phyloP scores from a whole-genome alignment of 495 filamentous ascomycete genomes.

The Annulohypoxylon stygium region DNA sequence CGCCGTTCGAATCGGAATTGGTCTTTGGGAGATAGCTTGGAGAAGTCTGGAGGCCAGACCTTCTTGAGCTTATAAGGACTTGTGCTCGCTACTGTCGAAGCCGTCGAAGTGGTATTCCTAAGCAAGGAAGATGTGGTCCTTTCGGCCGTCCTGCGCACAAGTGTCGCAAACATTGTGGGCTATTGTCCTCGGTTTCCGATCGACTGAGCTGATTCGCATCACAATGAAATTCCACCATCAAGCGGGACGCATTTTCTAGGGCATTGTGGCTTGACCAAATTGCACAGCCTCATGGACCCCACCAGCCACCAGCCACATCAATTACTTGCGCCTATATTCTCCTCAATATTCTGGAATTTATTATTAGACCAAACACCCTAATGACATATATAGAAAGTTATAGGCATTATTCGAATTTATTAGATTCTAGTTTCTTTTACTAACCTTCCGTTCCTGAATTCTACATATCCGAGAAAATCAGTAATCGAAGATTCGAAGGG shows the following conservation, averaged over 20 bases:
- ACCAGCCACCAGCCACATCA: slow-evolving; percentile 9
- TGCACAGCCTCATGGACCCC: slow-evolving; percentile 13
- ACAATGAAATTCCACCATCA: slow-evolving; percentile 22
- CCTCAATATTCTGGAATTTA: not conserved
- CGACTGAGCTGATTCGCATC: slow-evolving; percentile 9
- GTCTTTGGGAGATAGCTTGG: slow-evolving; percentile 80
- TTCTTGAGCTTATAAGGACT: slow-evolving; percentile 84
- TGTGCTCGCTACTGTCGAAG: slow-evolving; percentile 17
- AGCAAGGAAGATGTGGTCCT: slow-evolving; percentile 24
- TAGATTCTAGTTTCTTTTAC: no score
- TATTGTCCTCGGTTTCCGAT: slow-evolving; percentile 5
- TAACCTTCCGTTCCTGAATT: no score
- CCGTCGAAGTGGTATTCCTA: slow-evolving; percentile 29
- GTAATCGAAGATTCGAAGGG: no score
- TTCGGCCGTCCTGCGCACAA: slow-evolving; percentile 56
- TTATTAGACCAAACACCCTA: no score
- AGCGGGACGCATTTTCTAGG: slow-evolving; percentile 12
- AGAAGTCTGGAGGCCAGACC: slow-evolving; percentile 93
- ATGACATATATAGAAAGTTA: no score
- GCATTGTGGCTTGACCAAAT: slow-evolving; percentile 27
- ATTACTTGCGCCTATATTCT: no score
- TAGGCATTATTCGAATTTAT: no score
- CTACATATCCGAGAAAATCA: no score
- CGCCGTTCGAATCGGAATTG: slow-evolving; percentile 87
- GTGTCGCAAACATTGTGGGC: slow-evolving; percentile 59